Evolutionary conservation across 192 early-diverging fungal genomes (phyloP), one percentile per base, ranked within the genome.

Genomic region (Dissophora ornata): DNA sequence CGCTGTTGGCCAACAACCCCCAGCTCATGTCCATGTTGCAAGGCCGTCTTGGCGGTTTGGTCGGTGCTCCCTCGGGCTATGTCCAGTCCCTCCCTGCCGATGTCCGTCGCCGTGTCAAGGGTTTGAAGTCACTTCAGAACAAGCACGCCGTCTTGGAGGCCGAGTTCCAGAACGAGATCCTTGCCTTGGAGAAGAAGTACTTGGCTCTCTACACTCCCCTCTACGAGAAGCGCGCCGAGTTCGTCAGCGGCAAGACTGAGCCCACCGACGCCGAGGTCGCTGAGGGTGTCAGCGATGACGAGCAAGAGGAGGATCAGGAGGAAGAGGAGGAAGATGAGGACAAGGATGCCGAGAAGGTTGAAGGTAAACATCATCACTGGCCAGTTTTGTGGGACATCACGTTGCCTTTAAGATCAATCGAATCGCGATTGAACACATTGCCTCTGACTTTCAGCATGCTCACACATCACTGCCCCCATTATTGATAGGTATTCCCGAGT

Each of bases 141-240:
- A 88, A 97, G 85, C 95, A 96, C 74, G 79, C 86, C 33, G 89
- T 86, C 19, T 81, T 98, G 19, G 95, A 97, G 82, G 83, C 87
- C 49, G 84, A 95, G 83, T 95, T 98, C 87, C 92, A 93, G 55
- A 90, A 95, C 74, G 97, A 99, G 85, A 90, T 99, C 62, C 80
- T 94, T 25, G 94, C 86, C 45, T 82, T 99, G 29, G 98, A 99
- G 83, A 98, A 98, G 88, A 98, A 98, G 80, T 99, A 96, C 83
- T 86, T 89, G 45, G 82, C 80, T 42, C 78, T 90, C 71, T 95
- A 97, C 79, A 85, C 89, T 61, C 97, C 98, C 24, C 82, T 98
- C 30, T 98, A 96, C 77, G 90, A 93, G 68, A 90, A 94, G 88
- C 95, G 97, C 69, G 81, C 84, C 44, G 84, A 85, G 49, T 86